Percentiles rank a stretch among this genome's conserved stretches.
Evolutionary conservation across 306 rosid species (phyloP).

Genomic region (Quercus dentata): DNA sequence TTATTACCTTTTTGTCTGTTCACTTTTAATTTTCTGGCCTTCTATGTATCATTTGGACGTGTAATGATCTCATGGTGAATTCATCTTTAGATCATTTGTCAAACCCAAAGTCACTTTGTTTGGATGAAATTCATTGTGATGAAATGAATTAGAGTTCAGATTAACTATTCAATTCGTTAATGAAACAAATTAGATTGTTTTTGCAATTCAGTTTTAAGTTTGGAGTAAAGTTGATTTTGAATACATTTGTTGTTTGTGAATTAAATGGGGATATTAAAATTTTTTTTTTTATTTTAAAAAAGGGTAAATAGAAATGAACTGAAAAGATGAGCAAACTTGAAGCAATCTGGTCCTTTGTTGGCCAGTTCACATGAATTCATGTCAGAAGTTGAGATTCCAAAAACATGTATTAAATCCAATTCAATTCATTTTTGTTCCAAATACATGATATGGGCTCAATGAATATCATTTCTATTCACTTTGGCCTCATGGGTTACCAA

Average conservation of each 20-base stretch:
- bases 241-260: not conserved
- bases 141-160: not conserved
- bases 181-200: not conserved
- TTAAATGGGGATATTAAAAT: not conserved
- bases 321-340: not conserved
- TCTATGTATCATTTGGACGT: not conserved
- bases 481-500: not conserved
- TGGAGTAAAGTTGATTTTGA: not conserved
- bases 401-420: not conserved
- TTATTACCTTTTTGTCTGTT: not conserved
- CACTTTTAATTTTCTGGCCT: not conserved
- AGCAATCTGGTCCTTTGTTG: not conserved
- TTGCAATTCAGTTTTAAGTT: not conserved
- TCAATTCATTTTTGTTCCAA: not conserved
- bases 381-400: not conserved
- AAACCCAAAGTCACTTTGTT: not conserved
- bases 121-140: not conserved
- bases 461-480: not conserved
- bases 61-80: not conserved
- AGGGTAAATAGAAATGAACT: not conserved
- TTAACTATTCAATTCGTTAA: not conserved
- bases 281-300: not conserved
- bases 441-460: not conserved
- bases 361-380: not conserved
- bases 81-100: not conserved